Conservation (phyloP, 2,329 filamentous ascomycete species). For the Colletotrichum coccodes region DNA sequence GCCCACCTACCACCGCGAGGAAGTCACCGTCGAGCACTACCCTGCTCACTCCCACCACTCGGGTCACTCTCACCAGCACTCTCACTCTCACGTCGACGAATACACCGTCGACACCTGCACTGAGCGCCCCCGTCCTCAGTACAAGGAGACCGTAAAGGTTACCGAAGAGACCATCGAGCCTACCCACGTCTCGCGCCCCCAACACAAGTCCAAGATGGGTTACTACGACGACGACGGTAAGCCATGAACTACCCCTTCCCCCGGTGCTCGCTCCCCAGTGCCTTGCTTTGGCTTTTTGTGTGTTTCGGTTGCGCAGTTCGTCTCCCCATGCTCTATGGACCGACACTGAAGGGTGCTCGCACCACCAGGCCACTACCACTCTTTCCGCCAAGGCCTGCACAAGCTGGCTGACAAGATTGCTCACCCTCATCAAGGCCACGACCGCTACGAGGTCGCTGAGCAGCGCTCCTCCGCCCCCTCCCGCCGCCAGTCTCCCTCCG, state of each 20-base stretch:
- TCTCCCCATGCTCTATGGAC: slow-evolving; percentile 25
- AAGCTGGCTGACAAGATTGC: slow-evolving; percentile 67
- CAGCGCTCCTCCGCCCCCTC: slow-evolving; percentile 45
- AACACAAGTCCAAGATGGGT: slow-evolving; percentile 68
- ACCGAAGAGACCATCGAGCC: slow-evolving; percentile 74
- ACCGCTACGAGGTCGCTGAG: slow-evolving; percentile 56
- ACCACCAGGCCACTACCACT: slow-evolving; percentile 65
- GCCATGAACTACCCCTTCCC: slow-evolving; percentile 36
- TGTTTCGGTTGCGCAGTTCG: slow-evolving; percentile 32
- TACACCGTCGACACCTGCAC: slow-evolving; percentile 61
- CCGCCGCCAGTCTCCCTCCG: slow-evolving; percentile 42
- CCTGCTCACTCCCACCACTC: slow-evolving; percentile 47
- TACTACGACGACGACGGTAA: slow-evolving; percentile 73
- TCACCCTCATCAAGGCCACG: slow-evolving; percentile 56
- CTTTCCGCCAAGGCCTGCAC: slow-evolving; percentile 65
- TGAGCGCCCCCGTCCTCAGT: slow-evolving; percentile 37
- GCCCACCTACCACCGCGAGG: slow-evolving; percentile 55
- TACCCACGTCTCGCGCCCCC: slow-evolving; percentile 52
- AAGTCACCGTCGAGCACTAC: slow-evolving; percentile 44
- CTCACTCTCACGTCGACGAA: slow-evolving; percentile 46
- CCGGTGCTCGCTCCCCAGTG: background rate
- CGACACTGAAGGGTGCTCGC: slow-evolving; percentile 26
- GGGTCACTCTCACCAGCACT: slow-evolving; percentile 50
- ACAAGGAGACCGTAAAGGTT: slow-evolving; percentile 67
- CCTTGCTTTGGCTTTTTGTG: slow-evolving; percentile 26